A percentile compares a stretch with the other conserved stretches of the same genome.
Evolutionary conservation across 257 asterid genomes (phyloP).

Genomic region (Rauvolfia tetraphylla): DNA sequence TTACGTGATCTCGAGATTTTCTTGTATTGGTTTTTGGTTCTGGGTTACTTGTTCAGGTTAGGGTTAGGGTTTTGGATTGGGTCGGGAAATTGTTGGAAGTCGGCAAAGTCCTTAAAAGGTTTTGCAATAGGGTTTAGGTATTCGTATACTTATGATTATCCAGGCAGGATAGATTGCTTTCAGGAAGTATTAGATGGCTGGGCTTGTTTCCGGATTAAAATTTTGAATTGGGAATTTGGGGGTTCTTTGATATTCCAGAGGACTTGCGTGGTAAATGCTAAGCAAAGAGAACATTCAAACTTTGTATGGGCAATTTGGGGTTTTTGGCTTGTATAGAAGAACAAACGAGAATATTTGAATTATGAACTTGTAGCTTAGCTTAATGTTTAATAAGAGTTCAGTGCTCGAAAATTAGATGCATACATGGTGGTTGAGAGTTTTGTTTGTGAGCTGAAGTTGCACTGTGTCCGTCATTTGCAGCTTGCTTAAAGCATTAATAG

Average conservation of each 20-base stretch:
- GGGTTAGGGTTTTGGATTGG: slow-evolving; percentile 8
- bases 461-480: background rate
- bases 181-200: background rate
- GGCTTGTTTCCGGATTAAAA: background rate
- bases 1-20: background rate
- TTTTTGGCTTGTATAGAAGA: background rate
- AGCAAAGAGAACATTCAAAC: too few relatives aligned
- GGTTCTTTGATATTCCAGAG: background rate
- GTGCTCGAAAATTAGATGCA: background rate
- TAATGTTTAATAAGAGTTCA: background rate
- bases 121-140: background rate
- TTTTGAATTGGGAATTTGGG: background rate
- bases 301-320: too few relatives aligned
- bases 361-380: background rate
- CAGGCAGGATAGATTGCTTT: background rate
- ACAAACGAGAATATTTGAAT: background rate
- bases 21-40: background rate
- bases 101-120: background rate
- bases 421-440: background rate
- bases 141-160: background rate
- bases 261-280: too few relatives aligned
- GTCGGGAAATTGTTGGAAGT: background rate
- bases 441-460: background rate
- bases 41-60: background rate
- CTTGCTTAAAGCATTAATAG: background rate